Percentiles rank a stretch among this genome's conserved stretches.
Evolutionary conservation across 2,329 filamentous ascomycete species (phyloP).

Genomic region (Nigrospora sphaerica): DNA sequence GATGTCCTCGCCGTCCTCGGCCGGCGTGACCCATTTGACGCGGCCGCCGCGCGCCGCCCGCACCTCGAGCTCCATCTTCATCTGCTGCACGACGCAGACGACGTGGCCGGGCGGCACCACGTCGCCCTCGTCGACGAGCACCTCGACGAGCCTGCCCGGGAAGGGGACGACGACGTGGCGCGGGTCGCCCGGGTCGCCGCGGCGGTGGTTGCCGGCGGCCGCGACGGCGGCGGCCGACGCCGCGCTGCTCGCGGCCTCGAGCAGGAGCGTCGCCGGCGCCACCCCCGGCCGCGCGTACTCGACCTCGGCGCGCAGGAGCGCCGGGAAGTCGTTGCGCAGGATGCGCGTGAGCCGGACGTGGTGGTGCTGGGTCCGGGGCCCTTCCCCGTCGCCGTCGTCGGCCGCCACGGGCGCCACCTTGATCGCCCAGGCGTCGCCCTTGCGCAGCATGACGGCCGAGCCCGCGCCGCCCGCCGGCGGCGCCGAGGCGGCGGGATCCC

Average conservation of each 20-base stretch:
- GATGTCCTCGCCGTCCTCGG: constrained; percentile 46
- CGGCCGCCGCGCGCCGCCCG: constrained; percentile 37
- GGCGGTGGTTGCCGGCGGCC: constrained; percentile 36
- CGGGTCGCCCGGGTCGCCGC: constrained; percentile 40
- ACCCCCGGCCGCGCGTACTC: constrained; percentile 33
- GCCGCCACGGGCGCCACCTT: constrained; percentile 26
- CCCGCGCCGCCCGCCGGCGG: not conserved
- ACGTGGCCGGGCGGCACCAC: constrained; percentile 40
- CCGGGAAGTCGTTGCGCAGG: constrained; percentile 53
- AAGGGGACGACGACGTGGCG: constrained; percentile 49
- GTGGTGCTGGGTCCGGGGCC: constrained; percentile 24
- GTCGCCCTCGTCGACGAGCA: constrained; percentile 47
- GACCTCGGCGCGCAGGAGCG: constrained; percentile 44
- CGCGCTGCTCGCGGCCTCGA: constrained; percentile 9
- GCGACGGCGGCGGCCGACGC: constrained; percentile 36
- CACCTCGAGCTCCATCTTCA: constrained; percentile 66
- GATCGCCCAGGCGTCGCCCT: constrained; percentile 52
- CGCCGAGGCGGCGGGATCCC: not conserved
- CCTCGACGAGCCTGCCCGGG: constrained; percentile 51
- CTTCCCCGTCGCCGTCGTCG: constrained; percentile 11
- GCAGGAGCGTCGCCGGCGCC: not conserved
- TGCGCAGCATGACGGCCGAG: constrained; percentile 41
- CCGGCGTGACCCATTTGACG: constrained; percentile 44
- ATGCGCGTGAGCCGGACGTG: constrained; percentile 48
- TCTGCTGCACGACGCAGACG: constrained; percentile 54